phyloP scores from a whole-genome alignment of 164 flowering plant species.

The Stephania cephalantha region DNA sequence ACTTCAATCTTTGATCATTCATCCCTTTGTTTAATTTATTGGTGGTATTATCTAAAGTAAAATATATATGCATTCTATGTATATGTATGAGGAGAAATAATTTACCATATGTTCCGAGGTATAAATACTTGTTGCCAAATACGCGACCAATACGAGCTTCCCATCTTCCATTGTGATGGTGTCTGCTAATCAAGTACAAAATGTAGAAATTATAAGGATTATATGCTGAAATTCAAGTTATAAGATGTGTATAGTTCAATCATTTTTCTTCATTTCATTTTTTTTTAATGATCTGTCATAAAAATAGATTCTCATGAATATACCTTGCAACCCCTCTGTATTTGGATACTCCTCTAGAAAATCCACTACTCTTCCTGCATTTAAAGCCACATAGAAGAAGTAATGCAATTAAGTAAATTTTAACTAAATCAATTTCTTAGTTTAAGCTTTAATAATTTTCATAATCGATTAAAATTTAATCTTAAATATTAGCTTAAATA shows the following conservation, averaged over 20 bases:
- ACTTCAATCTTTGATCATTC: no score
- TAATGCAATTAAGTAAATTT: background rate
- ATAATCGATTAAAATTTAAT: background rate
- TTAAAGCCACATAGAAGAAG: background rate
- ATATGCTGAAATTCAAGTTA: background rate
- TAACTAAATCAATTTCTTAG: no score
- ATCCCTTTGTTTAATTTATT: no score
- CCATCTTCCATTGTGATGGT: slow-evolving; percentile 98
- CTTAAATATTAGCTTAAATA: background rate
- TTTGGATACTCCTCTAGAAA: slow-evolving; percentile 85
- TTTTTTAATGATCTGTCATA: no score
- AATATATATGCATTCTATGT: background rate
- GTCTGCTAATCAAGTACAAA: slow-evolving; percentile 34
- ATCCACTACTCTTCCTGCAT: slow-evolving; percentile 81
- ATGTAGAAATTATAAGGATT: no score
- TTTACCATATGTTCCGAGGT: slow-evolving; percentile 92
- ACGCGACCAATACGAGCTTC: slow-evolving; percentile 97
- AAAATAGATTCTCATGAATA: background rate
- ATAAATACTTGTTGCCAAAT: slow-evolving; percentile 90
- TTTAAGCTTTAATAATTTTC: no score
- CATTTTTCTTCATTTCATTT: background rate
- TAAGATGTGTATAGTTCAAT: background rate
- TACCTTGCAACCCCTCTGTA: slow-evolving; percentile 96
- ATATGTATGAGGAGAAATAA: background rate
- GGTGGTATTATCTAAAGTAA: background rate